These are phyloP conservation scores for Globisporangium mamillatum DNA, from an alignment of 352 stramenopile species.

Conservation along the genomic window DNA sequence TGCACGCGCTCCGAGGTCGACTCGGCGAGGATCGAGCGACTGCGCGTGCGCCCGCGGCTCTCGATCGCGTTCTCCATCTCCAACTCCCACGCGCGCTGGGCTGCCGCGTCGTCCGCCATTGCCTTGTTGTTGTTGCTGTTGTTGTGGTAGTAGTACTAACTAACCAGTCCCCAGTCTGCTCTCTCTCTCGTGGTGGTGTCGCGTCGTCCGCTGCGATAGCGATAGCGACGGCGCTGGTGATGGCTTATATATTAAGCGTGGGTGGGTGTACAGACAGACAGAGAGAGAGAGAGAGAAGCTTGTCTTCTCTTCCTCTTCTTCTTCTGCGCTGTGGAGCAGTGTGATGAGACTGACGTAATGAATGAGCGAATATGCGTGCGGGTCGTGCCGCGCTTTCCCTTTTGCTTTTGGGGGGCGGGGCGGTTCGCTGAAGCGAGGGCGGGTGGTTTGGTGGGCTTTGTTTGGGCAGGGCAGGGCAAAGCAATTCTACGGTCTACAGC, in stretches of 20 bases:
- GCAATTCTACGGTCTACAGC: conserved; percentile 10
- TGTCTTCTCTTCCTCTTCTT: neutral
- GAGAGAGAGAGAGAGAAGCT: conserved; percentile 3
- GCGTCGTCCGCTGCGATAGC: neutral
- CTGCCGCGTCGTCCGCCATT: conserved; percentile 43
- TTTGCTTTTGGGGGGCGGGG: neutral
- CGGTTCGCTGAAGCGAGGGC: neutral
- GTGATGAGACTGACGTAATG: conserved; percentile 6
- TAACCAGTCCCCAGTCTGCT: neutral
- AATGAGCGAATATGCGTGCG: neutral
- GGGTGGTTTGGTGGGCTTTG: neutral
- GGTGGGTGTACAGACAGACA: conserved; percentile 6
- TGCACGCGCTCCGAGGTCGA: conserved; percentile 20
- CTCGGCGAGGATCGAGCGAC: conserved; percentile 75
- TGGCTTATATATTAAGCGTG: neutral
- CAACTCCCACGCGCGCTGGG: conserved; percentile 58
- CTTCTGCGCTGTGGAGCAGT: conserved; percentile 8
- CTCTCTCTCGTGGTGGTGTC: neutral
- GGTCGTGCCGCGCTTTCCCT: neutral
- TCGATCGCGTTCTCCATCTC: conserved; percentile 84
- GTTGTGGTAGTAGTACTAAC: no score
- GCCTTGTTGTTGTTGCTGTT: neutral
- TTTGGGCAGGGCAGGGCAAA: neutral
- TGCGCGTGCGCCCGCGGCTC: conserved; percentile 67
- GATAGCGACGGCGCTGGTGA: neutral